A percentile compares a stretch with the other conserved stretches of the same genome.
These are phyloP conservation scores for Rhynchosporium secalis DNA, from an alignment of 2,329 filamentous ascomycete genomes.

Conservation along the genomic window DNA sequence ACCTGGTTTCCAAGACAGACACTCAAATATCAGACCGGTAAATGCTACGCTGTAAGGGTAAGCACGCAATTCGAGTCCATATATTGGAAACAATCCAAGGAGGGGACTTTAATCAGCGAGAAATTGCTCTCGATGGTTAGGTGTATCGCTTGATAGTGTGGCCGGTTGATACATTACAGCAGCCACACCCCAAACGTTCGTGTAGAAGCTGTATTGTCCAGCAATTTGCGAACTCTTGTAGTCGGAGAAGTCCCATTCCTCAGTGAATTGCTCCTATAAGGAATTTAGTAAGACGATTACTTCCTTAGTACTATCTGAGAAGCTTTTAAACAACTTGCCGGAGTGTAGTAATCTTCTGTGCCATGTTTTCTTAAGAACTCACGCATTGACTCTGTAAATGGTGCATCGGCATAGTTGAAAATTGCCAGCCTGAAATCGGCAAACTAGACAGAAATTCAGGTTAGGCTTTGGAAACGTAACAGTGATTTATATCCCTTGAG, in stretches of 20 bases:
- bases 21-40: slow-evolving; percentile 19
- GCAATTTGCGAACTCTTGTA: slow-evolving; percentile 10
- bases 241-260: slow-evolving; percentile 15
- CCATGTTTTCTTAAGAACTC: no score
- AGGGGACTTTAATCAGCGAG: neutral
- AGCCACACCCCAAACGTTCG: slow-evolving; percentile 13
- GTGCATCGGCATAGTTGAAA: no score
- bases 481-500: no score
- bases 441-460: no score
- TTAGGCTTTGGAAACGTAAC: no score
- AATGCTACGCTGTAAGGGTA: slow-evolving; percentile 14
- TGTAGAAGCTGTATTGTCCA: slow-evolving; percentile 15
- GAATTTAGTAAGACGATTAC: no score
- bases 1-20: slow-evolving; percentile 20
- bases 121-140: neutral
- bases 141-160: neutral
- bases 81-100: neutral
- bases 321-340: no score
- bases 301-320: no score
- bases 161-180: slow-evolving; percentile 17
- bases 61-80: slow-evolving; percentile 5
- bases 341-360: no score
- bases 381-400: no score
- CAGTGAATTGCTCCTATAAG: slow-evolving; percentile 19
- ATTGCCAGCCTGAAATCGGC: no score